Evolutionary conservation across 106 monocot genomes (phyloP), one percentile per base, ranked within the genome.

Genomic region (Acorus gramineus): DNA sequence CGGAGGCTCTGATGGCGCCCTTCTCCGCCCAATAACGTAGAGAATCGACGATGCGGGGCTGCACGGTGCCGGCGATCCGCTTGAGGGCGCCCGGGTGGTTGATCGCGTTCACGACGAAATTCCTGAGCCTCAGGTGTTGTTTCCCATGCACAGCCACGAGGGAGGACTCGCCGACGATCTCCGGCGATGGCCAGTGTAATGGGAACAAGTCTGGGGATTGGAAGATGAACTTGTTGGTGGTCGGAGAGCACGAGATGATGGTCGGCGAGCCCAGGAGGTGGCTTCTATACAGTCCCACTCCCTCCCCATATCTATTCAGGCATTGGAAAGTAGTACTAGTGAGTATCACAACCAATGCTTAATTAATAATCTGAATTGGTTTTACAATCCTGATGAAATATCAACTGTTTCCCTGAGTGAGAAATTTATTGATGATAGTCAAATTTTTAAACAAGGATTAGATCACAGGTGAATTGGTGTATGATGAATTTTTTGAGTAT

Each of bases 241-340:
- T 62, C 13, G 75, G 75, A 44, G 75, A 55, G 68, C 68, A 75
- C 13, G 69, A 14, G 44, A 75, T 49, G 53, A 75, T 69, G 47
- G 69, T 63, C 4, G 75, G 69, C 3, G 8, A 11, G 1, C 75
- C 75, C 9, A 63, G 57, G 0, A 75, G 56, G 46, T 72, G 63
- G 11, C 47, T 72, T 43, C 72, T 49, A 49, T 72, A 72, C 8
- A 60, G 11, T 13, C 51, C 69, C 13, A 14, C 12, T n/a, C 55
- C 56, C 28, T 28, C 28, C 1, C 28, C 28, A 28, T 28, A 28
- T 28, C 28, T 28, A 28, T 28, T 28, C 28, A 28, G 1, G 28
- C 28, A 28, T 28, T 28, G 28, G 1, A 28, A 28, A 28, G 28
- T 28, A 28, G 28, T 28, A 28, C 28, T 28, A 28, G 28, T 28